These are phyloP conservation scores for Penicillium ochrochloron DNA, from an alignment of 495 filamentous ascomycete genomes.

Conservation along the genomic window DNA sequence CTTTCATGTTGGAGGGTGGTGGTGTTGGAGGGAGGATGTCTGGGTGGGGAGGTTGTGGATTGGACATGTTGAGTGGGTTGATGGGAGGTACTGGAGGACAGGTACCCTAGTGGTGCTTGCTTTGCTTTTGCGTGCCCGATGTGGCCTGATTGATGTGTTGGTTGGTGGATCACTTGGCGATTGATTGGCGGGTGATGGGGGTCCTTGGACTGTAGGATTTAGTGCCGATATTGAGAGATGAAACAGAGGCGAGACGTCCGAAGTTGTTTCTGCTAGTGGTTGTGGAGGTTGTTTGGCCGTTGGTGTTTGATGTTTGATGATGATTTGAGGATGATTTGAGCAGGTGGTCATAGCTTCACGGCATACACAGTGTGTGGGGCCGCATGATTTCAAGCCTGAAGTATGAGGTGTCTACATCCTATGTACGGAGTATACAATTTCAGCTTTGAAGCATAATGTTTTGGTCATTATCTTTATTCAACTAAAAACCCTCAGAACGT, in stretches of 20 bases:
- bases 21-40: slow-evolving; percentile 8
- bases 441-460: not conserved
- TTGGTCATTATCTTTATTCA: not conserved
- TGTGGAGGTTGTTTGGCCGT: not conserved
- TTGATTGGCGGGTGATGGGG: not conserved
- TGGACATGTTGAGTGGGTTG: not conserved
- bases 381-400: not conserved
- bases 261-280: not conserved
- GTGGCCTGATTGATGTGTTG: slow-evolving; percentile 4
- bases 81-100: not conserved
- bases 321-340: not conserved
- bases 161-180: not conserved
- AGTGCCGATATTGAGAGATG: not conserved
- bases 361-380: slow-evolving; percentile 1
- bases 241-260: not conserved
- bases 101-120: not conserved
- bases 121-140: slow-evolving; percentile 4
- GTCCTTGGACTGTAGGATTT: not conserved
- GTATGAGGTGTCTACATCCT: not conserved
- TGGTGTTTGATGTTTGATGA: not conserved
- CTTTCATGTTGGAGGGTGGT: slow-evolving; percentile 55
- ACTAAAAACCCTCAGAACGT: not conserved
- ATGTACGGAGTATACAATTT: not conserved
- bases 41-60: not conserved
- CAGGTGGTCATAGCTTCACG: slow-evolving; percentile 12